Percentiles rank a stretch among this genome's conserved stretches.
Conservation (phyloP, 2,329 filamentous ascomycete species). For the Sphaerulina populicola region DNA sequence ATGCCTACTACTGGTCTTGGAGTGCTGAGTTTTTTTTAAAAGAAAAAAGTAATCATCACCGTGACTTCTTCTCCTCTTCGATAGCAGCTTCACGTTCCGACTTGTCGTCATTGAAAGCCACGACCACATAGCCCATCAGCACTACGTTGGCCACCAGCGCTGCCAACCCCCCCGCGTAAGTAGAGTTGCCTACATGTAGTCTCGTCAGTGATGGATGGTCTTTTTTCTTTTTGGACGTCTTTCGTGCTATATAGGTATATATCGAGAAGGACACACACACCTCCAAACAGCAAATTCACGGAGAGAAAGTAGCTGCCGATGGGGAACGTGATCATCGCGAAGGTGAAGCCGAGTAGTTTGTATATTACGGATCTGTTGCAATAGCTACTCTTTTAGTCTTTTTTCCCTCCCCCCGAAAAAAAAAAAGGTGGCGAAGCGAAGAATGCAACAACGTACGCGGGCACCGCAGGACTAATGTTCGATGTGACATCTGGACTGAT, state of each 20-base stretch:
- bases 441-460: constrained; percentile 50
- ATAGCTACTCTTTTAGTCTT: not conserved
- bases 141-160: constrained; percentile 89
- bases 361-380: constrained; percentile 65
- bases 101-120: constrained; percentile 82
- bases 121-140: constrained; percentile 78
- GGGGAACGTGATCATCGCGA: constrained; percentile 81
- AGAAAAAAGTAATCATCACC: not conserved
- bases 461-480: constrained; percentile 73
- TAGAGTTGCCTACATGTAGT: constrained; percentile 77
- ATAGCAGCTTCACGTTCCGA: constrained; percentile 43
- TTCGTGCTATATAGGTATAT: no score
- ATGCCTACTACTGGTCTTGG: not conserved
- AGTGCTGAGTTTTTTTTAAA: not conserved
- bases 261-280: constrained; percentile 43
- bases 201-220: not conserved
- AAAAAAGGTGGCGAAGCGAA: not conserved
- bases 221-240: not conserved
- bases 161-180: constrained; percentile 74
- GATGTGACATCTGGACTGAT: constrained; percentile 43
- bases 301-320: constrained; percentile 84
- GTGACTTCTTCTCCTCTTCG: constrained; percentile 35
- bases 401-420: no score
- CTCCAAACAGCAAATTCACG: constrained; percentile 66
- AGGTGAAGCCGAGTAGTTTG: constrained; percentile 82